Conservation (phyloP, 371 early-diverging fungal species). For the Apophysomyces variabilis region DNA sequence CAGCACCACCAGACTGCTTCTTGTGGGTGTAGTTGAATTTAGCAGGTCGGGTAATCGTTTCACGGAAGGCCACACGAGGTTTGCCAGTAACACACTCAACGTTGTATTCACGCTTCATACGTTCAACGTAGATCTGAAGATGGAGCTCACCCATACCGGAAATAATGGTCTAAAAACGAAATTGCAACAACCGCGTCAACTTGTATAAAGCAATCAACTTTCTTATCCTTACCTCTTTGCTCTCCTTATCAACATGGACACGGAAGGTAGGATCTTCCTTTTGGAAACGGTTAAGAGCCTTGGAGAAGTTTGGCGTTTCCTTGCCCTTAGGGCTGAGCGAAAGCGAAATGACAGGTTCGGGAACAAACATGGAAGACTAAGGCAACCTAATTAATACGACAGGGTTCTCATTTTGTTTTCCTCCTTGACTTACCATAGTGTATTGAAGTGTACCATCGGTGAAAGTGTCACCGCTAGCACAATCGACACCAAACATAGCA, state of each 20-base stretch:
- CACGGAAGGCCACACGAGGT: constrained; percentile 97
- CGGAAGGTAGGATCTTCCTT: constrained; percentile 98
- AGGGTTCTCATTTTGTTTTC: not conserved
- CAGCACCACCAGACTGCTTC: constrained; percentile 98
- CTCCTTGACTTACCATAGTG: constrained; percentile 70
- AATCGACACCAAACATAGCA: constrained; percentile 98
- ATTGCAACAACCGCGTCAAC: not conserved
- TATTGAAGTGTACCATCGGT: constrained; percentile 85
- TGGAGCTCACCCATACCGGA: constrained; percentile 95
- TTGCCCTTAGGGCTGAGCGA: constrained; percentile 90
- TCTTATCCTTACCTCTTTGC: constrained; percentile 66
- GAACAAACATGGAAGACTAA: constrained; percentile 94
- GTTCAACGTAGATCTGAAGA: constrained; percentile 94
- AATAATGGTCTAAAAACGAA: constrained; percentile 72
- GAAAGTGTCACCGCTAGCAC: constrained; percentile 97
- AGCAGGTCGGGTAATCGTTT: constrained; percentile 80
- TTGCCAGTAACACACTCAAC: constrained; percentile 94
- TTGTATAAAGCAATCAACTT: not conserved
- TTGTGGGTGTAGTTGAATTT: constrained; percentile 97
- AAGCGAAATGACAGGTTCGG: constrained; percentile 96
- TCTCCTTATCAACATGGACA: constrained; percentile 91
- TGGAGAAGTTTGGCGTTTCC: constrained; percentile 92
- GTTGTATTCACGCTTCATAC: constrained; percentile 97
- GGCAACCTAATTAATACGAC: not conserved
- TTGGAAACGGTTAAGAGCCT: constrained; percentile 94